Base-by-base conservation (phyloP, 164 flowering plant genomes). In the Buxus sempervirens region DNA sequence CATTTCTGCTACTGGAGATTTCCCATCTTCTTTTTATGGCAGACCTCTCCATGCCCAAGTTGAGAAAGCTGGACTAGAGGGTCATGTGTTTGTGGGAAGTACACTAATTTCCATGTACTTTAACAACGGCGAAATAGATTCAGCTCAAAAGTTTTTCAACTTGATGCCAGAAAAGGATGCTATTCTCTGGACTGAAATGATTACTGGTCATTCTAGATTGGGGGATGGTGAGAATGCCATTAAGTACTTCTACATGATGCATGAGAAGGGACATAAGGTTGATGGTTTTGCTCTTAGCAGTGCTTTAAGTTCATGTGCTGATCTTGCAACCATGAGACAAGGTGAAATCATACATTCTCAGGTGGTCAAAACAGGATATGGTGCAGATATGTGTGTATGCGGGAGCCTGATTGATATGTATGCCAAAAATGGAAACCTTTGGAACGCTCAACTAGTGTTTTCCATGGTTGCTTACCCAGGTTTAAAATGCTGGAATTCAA, bases 111-210 rank as follows among this genome's bases (percentile, higher is more conserved):
- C 84, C 24, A 91, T 94, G 97, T 91, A 90, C 62, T 85, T 89
- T 72, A 80, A 69, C 69, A 83, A 86, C 62, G 75, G 76, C 7
- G 89, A 88, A 27, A 63, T 67, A 21, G 82, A 74, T 49, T 82
- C 84, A 32, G 86, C 91, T 68, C 63, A 71, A 62, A 77, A 72
- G 65, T 72, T 91, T 57, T 88, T 89, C 36, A 21, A 32, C 62
- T 67, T 60, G n/a, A 74, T 86, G 49, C 6, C 66, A 16, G 73
- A 74, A 42, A 94, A 85, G 74, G 97, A 94, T 72, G 83, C 72
- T 16, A 81, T 94, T 63, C 81, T 90, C 10, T 90, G 96, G 96
- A 94, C 97, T 8, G 97, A 90, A 73, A 87, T 94, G 95, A 84
- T 91, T 63, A 74, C 83, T 6, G 89, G 93, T 23, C 73, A 82